Percentiles rank a stretch among this genome's conserved stretches.
These are phyloP conservation scores for Multifurca ochricompacta DNA, from an alignment of 768 basidiomycete genomes.

Conservation along the genomic window DNA sequence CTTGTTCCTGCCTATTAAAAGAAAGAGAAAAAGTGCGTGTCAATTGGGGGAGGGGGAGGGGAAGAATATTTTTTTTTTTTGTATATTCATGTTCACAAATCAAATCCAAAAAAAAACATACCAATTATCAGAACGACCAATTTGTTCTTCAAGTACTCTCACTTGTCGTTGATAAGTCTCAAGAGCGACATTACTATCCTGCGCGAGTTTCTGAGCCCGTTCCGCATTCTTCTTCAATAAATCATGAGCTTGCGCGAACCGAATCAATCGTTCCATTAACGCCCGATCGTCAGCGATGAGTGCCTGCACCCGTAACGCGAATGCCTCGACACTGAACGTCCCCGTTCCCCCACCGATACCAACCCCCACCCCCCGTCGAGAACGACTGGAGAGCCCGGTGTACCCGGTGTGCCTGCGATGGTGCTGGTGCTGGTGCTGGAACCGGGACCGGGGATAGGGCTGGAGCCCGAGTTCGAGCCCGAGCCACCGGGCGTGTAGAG, in stretches of 20 bases:
- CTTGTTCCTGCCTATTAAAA: slow-evolving; percentile 53
- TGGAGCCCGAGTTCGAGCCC: no score
- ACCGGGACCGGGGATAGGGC: background rate
- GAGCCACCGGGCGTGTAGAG: slow-evolving; percentile 48
- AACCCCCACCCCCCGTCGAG: slow-evolving; percentile 10
- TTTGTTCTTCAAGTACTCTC: slow-evolving; percentile 67
- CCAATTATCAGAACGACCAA: slow-evolving; percentile 42
- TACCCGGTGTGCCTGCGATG: slow-evolving; percentile 21
- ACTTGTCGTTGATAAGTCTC: slow-evolving; percentile 92
- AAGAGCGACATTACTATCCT: slow-evolving; percentile 68
- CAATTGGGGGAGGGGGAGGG: background rate
- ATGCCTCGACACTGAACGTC: slow-evolving; percentile 69
- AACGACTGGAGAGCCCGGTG: slow-evolving; percentile 13
- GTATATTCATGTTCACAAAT: background rate
- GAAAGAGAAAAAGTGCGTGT: background rate
- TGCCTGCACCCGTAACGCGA: slow-evolving; percentile 69
- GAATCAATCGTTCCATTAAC: slow-evolving; percentile 73
- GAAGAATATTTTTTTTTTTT: no score
- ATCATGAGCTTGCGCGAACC: slow-evolving; percentile 86
- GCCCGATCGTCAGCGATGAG: slow-evolving; percentile 77
- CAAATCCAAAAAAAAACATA: slow-evolving; percentile 52
- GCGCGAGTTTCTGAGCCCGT: slow-evolving; percentile 82
- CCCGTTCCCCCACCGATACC: slow-evolving; percentile 22
- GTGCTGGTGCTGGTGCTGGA: background rate
- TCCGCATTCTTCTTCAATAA: slow-evolving; percentile 89